Percentiles rank a stretch among this genome's conserved stretches.
Conservation (phyloP, 2,329 filamentous ascomycete species). For the Diaporthe caulivora region DNA sequence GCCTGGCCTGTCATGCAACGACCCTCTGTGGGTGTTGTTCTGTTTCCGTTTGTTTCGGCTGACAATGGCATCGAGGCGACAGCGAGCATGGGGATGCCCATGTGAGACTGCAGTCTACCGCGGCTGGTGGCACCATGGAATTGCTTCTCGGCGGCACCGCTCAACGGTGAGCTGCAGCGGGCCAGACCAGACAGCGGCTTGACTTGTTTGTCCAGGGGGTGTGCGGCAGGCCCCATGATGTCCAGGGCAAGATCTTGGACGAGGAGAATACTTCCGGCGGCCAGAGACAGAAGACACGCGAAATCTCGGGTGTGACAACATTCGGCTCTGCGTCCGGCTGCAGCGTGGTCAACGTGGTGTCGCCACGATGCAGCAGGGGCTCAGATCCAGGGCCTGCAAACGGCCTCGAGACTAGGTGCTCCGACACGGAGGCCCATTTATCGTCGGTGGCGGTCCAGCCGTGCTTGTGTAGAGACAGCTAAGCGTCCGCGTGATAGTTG, state of each 20-base stretch:
- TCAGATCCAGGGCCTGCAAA: constrained; percentile 39
- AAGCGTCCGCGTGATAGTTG: not conserved
- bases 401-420: constrained; percentile 38
- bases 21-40: constrained; percentile 33
- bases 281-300: constrained; percentile 40
- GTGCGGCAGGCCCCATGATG: constrained; percentile 16
- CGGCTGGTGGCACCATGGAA: constrained; percentile 25
- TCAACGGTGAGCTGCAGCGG: constrained; percentile 24
- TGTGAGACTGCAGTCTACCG: constrained; percentile 37
- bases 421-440: constrained; percentile 35
- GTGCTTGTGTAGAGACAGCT: not conserved
- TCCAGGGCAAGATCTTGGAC: not conserved
- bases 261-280: constrained; percentile 26
- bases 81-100: constrained; percentile 33
- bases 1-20: constrained; percentile 33
- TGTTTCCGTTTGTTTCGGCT: constrained; percentile 35
- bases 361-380: constrained; percentile 33
- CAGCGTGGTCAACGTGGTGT: constrained; percentile 43
- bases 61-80: constrained; percentile 22
- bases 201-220: constrained; percentile 37
- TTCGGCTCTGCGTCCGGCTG: constrained; percentile 41
- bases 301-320: constrained; percentile 46
- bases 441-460: constrained; percentile 11
- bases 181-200: constrained; percentile 25
- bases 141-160: constrained; percentile 24